Base-by-base conservation (phyloP, 495 filamentous ascomycete genomes). In the Letharia columbiana region DNA sequence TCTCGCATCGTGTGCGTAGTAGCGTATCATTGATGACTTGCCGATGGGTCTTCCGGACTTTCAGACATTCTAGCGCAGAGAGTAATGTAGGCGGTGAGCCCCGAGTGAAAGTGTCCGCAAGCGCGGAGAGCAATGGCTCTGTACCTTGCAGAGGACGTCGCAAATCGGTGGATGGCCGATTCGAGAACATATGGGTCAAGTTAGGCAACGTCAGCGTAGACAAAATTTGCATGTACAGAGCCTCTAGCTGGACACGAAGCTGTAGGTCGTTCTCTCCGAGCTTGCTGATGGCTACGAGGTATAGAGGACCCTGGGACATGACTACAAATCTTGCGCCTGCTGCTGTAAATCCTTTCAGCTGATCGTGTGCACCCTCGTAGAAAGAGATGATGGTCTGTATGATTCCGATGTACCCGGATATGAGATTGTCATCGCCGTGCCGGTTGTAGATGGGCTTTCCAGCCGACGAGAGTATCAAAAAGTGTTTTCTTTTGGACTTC, bases 391-490 rank as follows among this genome's bases (percentile, higher is more conserved):
- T 93, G 60, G 95, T 97, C 69, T 98, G 95, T 11, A 96, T 88
- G 20, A 97, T 86, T n/a, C 95, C 95, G 77, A 96, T 92, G 71
- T 93, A 96, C 45, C 87, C 87, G 60, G 91, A 96, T 69, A 97
- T 88, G 45, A 98, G 77, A 28, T 87, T 86, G 67, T 95, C 83
- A 67, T 96, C 91, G 35, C 95, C 95, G 74, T 99, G 91, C 64
- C 95, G 83, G 66, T 91, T 96, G 76, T 91, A 99, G 47, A 99
- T 93, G 7, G 95, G 95, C 73, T 99, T 99, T n/a, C 95, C 95
- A 41, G 95, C 94, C 15, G 91, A 91, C 3, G 95, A 97, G 0
- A 99, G 79, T 71, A 99, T 96, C 70, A 99, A 80, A 73, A 94
- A 99, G 75, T 99, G 94, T 74, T 99, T 99, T 67, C 91, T 80